Evolutionary conservation across 23 red algal species (phyloP), one percentile per base, ranked within the genome.

Genomic region (Gracilariopsis chorda): DNA sequence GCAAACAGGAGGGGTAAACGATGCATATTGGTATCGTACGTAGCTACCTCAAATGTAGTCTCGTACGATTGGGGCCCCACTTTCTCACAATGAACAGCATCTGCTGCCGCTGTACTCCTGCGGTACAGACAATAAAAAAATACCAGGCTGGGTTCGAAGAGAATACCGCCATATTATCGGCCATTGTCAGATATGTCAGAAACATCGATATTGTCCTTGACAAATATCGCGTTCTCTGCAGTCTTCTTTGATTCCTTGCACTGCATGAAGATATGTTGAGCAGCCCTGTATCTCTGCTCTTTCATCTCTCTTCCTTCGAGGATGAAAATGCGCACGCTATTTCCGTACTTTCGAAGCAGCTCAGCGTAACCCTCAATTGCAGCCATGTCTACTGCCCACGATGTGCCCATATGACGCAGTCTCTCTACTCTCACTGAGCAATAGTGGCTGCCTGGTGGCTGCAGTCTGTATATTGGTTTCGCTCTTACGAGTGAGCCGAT

Each of bases 1-100:
- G 76, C 76, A 9, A 57, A 80, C 75, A 49, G 0, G 30, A 80
- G 45, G 20, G 76, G 76, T 20, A 80, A n/a, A 47, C 48, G 76
- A 41, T 55, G 76, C 37, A 51, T 17, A 41, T 80, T 80, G 42
- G 76, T 58, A 12, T 58, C 76, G 45, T 56, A 80, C 12, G 37
- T 0, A 32, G 1, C 76, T 0, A 51, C 44, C 34, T 80, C 76
- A 55, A 80, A 80, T 12, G 45, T 80, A 51, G 76, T 55, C 0
- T 28, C 24, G 76, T 80, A 57, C 37, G 0, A 80, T 49, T 80
- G 51, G 43, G 24, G 76, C 14, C 76, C 0, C 21, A 80, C 45
- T 55, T 47, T 47, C 23, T 80, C 0, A 80, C 49, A 80, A 41
- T 80, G 44, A 49, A 41, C 44, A 24, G 45, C 76, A 80, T 80